phyloP scores from a whole-genome alignment of 805 yeast genomes.

The Metschnikowia reukaufii region DNA sequence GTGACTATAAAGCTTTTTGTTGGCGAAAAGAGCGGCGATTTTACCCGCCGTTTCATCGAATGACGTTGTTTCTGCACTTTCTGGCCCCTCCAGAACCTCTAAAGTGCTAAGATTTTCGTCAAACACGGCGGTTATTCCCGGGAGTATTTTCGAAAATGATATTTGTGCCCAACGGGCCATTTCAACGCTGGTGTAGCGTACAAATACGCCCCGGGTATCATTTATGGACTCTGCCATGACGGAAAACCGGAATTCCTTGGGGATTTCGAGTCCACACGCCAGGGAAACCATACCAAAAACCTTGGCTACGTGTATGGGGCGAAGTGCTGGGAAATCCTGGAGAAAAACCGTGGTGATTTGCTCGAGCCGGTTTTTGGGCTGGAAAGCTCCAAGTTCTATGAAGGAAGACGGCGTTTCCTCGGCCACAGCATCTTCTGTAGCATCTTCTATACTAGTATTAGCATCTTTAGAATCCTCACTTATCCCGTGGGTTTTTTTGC shows the following conservation, averaged over 20 bases:
- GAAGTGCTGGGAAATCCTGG: slow-evolving; percentile 34
- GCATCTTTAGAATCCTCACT: not conserved
- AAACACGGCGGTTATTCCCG: slow-evolving; percentile 9
- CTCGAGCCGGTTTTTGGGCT: slow-evolving; percentile 34
- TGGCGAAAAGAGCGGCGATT: slow-evolving; percentile 15
- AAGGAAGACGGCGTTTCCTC: slow-evolving; percentile 21
- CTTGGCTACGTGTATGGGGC: slow-evolving; percentile 32
- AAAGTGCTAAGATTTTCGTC: slow-evolving; percentile 9
- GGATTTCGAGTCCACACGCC: slow-evolving; percentile 6
- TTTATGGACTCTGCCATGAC: slow-evolving; percentile 25
- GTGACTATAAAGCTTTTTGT: slow-evolving; percentile 24
- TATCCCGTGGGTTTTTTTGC: not conserved
- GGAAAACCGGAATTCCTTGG: slow-evolving; percentile 33
- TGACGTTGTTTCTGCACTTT: not conserved
- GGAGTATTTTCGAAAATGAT: slow-evolving; percentile 2
- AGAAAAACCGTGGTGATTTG: slow-evolving; percentile 37
- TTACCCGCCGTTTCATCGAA: not conserved
- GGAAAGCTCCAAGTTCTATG: slow-evolving; percentile 29
- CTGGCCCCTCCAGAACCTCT: not conserved
- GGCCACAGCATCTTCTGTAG: slow-evolving; percentile 13
- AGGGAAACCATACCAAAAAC: slow-evolving; percentile 25
- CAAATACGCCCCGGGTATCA: slow-evolving; percentile 36
- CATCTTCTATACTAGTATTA: not conserved
- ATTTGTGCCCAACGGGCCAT: slow-evolving; percentile 19
- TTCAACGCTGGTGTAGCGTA: slow-evolving; percentile 27